Evolutionary conservation across 2,329 filamentous ascomycete genomes (phyloP).

Genomic region (Exophiala viscosa): DNA sequence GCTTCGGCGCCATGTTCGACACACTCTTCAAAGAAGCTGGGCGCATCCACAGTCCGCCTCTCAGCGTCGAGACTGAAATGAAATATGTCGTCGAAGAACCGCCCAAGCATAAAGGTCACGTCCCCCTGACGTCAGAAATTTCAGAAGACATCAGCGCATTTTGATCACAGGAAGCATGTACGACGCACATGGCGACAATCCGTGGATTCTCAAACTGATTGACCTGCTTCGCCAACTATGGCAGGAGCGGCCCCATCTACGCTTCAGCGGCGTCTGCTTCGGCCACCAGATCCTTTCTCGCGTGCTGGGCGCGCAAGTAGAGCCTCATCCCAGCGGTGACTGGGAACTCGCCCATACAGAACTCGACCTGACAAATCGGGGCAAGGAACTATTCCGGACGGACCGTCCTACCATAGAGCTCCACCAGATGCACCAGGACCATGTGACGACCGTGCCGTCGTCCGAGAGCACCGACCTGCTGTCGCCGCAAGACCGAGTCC

Average conservation of each 20-base stretch:
- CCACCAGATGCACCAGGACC: constrained; percentile 49
- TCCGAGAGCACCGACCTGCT: constrained; percentile 38
- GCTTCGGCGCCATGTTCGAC: constrained; percentile 54
- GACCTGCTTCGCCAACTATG: constrained; percentile 48
- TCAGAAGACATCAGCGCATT: constrained; percentile 46
- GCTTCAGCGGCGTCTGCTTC: constrained; percentile 48
- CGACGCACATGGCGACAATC: constrained; percentile 45
- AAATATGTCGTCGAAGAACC: constrained; percentile 53
- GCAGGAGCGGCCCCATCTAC: constrained; percentile 49
- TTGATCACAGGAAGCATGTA: constrained; percentile 48
- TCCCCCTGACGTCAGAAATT: constrained; percentile 40
- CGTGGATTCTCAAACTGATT: constrained; percentile 44
- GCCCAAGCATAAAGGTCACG: constrained; percentile 30
- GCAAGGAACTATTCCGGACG: constrained; percentile 41
- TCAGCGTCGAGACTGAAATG: constrained; percentile 54
- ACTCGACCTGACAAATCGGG: constrained; percentile 40
- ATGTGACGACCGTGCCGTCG: constrained; percentile 33
- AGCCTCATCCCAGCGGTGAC: constrained; percentile 37
- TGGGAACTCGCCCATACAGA: constrained; percentile 47
- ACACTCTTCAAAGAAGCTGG: constrained; percentile 52
- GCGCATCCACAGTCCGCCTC: constrained; percentile 49
- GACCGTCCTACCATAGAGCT: constrained; percentile 36
- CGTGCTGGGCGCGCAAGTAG: constrained; percentile 40
- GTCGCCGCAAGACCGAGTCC: constrained; percentile 40
- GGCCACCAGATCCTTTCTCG: constrained; percentile 48